Percentiles rank a stretch among this genome's conserved stretches.
Evolutionary conservation across 2,329 filamentous ascomycete species (phyloP).

Genomic region (Cordyceps javanica): DNA sequence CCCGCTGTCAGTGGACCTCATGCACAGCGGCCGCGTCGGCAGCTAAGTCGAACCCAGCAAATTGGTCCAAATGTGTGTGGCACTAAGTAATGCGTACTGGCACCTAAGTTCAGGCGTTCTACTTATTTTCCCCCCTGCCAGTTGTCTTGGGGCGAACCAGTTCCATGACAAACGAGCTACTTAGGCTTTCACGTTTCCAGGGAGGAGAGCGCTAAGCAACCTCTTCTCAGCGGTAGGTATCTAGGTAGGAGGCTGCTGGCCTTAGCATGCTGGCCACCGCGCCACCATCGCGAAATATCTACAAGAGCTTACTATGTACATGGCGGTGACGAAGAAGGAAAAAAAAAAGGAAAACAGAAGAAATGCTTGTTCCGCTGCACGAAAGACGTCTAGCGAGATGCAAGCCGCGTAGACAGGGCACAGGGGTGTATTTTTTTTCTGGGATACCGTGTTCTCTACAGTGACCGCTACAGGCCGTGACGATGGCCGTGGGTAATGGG

Average conservation of each 20-base stretch:
- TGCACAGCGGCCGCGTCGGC: slow-evolving; percentile 4
- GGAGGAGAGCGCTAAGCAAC: too few relatives aligned
- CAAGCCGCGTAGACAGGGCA: not conserved
- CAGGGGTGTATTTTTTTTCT: not conserved
- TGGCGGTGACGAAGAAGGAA: not conserved
- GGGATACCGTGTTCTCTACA: not conserved
- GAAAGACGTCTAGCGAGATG: not conserved
- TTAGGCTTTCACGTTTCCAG: not conserved
- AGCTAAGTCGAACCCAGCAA: not conserved
- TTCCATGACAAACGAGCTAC: not conserved
- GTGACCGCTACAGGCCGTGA: not conserved
- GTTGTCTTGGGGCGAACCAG: not conserved
- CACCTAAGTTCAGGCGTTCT: too few relatives aligned
- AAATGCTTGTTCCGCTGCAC: not conserved
- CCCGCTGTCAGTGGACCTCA: slow-evolving; percentile 8
- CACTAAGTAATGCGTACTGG: too few relatives aligned
- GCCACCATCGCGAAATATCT: not conserved
- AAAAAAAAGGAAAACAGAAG: not conserved
- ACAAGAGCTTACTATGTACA: not conserved
- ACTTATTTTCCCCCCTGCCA: not conserved
- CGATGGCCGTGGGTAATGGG: too few relatives aligned
- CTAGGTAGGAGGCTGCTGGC: not conserved
- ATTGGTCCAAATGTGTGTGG: not conserved
- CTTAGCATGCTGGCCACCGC: not conserved
- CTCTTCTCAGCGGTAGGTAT: too few relatives aligned